Base-by-base conservation (phyloP, 305 asterid genomes). In the Salvia sclarea region DNA sequence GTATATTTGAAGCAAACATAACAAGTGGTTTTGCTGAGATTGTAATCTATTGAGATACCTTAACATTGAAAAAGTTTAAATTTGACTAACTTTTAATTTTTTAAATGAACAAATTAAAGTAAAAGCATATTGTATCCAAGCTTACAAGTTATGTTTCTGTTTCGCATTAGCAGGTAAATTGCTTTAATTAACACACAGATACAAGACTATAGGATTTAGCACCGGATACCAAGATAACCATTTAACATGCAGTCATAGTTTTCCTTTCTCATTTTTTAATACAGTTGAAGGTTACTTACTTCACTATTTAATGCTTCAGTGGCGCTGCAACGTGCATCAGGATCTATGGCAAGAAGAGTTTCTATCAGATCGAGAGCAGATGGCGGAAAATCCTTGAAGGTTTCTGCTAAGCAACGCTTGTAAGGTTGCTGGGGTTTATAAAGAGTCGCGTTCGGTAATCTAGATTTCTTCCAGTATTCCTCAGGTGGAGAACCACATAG, bases 401-500 rank as follows among this genome's bases (percentile, higher is more conserved):
- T 60, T 69, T 95, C 98, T 2, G 78, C 71, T 54, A 92, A 70
- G 78, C 95, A 89, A 58, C 95, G 76, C 63, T 79, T 88, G 63
- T 95, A 95, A 44, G 92, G 96, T 25, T 95, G 98, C 68, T 91
- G 97, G 62, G 99, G 99, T 80, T 88, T 95, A 79, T 89, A 95
- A 38, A 88, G 87, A 43, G 95, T 88, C 10, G 98, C 95, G 59
- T 91, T 91, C n/a, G 99, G 99, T 43, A 95, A 71, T 79, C 82
- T 81, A 45, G 92, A 88, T 83, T 86, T 95, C 88, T 85, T 95
- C 99, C 99, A 95, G 79, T 87, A 91, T 48, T 92, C 96, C 67
- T 94, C 98, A 0, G 96, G 66, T 18, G 97, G 98, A 61, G 98
- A 91, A 65, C 99, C 99, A 63, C 99, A 95, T 64, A 95, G 79